These are phyloP conservation scores for Zea luxurians DNA, from an alignment of 176 grass and related monocot species.

Conservation along the genomic window DNA sequence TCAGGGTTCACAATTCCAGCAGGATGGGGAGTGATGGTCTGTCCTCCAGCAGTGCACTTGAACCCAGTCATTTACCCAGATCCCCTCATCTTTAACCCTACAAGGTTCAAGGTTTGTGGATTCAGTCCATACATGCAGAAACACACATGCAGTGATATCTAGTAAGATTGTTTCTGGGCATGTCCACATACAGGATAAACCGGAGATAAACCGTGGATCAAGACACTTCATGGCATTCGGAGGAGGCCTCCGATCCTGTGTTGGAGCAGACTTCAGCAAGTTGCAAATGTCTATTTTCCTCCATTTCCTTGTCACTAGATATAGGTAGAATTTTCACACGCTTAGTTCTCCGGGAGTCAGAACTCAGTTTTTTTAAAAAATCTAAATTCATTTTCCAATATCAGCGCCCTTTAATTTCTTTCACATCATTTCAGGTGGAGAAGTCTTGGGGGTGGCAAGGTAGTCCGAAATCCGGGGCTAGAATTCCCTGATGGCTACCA, in stretches of 20 bases:
- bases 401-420: background rate
- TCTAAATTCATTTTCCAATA: background rate
- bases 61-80: slow-evolving; percentile 52
- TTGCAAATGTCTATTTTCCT: slow-evolving; percentile 39
- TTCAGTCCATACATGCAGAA: background rate
- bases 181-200: slow-evolving; percentile 33
- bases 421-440: slow-evolving; percentile 42
- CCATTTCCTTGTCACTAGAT: slow-evolving; percentile 26
- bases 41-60: slow-evolving; percentile 56
- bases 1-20: slow-evolving; percentile 56
- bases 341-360: background rate
- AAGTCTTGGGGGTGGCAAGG: slow-evolving; percentile 35
- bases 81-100: slow-evolving; percentile 55
- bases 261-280: slow-evolving; percentile 59
- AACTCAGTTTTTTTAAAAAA: background rate
- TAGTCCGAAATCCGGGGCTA: slow-evolving; percentile 39
- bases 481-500: slow-evolving; percentile 47
- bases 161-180: background rate
- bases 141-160: background rate
- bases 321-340: background rate
- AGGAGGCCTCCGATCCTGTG: slow-evolving; percentile 51
- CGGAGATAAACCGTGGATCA: slow-evolving; percentile 42
- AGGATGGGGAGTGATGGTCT: slow-evolving; percentile 66
- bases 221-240: slow-evolving; percentile 54
- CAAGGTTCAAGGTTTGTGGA: slow-evolving; percentile 57